These are phyloP conservation scores for Cichorium intybus DNA, from an alignment of 140 eudicot genomes.

Conservation along the genomic window DNA sequence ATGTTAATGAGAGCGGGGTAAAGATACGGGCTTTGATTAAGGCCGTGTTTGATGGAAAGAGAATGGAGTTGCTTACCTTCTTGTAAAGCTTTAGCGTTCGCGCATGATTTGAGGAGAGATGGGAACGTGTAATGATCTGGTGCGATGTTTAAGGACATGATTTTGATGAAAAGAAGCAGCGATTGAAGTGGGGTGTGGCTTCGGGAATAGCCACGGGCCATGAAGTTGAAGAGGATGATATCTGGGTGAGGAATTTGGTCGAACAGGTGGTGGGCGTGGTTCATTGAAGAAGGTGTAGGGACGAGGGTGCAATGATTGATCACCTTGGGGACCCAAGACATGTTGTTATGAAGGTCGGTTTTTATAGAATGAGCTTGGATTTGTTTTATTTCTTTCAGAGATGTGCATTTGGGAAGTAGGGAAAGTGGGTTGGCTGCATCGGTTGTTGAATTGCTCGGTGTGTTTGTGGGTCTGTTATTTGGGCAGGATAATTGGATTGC, in stretches of 20 bases:
- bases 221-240: conserved; percentile 39
- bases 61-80: conserved; percentile 55
- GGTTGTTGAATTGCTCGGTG: conserved; percentile 8
- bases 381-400: conserved; percentile 41
- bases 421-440: conserved; percentile 28
- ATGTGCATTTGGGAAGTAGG: conserved; percentile 38
- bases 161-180: conserved; percentile 19
- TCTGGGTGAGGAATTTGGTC: conserved; percentile 43
- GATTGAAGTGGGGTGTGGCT: conserved; percentile 33
- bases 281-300: conserved; percentile 32
- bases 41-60: conserved; percentile 34
- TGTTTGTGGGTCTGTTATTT: not conserved
- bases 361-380: conserved; percentile 45
- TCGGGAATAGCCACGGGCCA: conserved; percentile 58
- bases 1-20: conserved; percentile 44
- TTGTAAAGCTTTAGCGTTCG: conserved; percentile 28
- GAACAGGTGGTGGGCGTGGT: conserved; percentile 44
- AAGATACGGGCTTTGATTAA: conserved; percentile 21
- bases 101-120: conserved; percentile 43
- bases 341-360: conserved; percentile 29
- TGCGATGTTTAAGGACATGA: conserved; percentile 13
- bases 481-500: conserved; percentile 13
- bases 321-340: conserved; percentile 24
- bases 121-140: conserved; percentile 52
- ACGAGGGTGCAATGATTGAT: conserved; percentile 30